Evolutionary conservation across 2,329 filamentous ascomycete genomes (phyloP), one percentile per base, ranked within the genome.

Genomic region (Colletotrichum somersetense): DNA sequence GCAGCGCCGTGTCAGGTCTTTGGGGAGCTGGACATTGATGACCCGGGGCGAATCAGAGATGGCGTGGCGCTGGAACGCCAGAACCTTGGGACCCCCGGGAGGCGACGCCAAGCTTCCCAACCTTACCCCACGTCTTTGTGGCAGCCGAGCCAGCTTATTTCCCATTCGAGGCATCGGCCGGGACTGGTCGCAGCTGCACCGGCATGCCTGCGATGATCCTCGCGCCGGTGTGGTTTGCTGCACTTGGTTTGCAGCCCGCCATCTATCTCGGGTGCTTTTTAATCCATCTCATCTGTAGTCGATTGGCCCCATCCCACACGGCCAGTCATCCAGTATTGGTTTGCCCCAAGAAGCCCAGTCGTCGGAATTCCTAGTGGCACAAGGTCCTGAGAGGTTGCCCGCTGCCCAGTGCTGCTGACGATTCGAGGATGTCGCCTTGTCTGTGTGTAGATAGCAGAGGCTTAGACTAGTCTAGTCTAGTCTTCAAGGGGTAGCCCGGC

Each of bases 61-160:
- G 66, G 70, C 72, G 66, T 74, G 69, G 62, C 56, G 44, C 71
- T 62, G 66, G 72, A 52, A 70, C 57, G 62, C 65, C 70, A 58
- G 42, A 73, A 55, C 55, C 62, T 70, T 30, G 57, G 72, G 65
- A 64, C 62, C 70, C 58, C 58, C 40, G 67, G 50, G 38, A 56
- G 61, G 55, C 55, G 30, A 65, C 52, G 71, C 73, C 67, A 73
- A 74, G 67, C 64, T 67, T 71, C 62, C 38, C 58, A 71, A 71
- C 62, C 67, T 73, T 71, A 71, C 71, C 71, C 71, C 71, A 73
- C 67, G 71, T 72, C 66, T 59, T 59, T 61, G 44, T 68, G 65
- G 35, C 65, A 58, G 68, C 64, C 66, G 65, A 68, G 57, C 55
- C 70, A 73, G 67, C 67, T 71, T 71, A 52, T 58, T 73, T 71